Evolutionary conservation across 352 stramenopile species (phyloP).

Genomic region (Albugo laibachii): DNA sequence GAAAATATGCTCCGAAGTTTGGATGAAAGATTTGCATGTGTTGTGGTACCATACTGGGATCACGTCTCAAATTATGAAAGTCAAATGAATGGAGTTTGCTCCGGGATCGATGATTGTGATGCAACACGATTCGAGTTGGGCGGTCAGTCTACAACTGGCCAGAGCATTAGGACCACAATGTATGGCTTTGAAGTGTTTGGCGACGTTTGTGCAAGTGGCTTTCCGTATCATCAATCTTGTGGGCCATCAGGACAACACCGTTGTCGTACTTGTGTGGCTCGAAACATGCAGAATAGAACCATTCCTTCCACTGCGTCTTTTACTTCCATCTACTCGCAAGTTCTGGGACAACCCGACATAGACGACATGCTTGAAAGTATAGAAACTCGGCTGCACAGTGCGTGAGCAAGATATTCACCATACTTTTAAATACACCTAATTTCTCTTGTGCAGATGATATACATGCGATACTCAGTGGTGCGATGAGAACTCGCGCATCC

Average conservation of each 20-base stretch:
- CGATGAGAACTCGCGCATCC: slow-evolving; percentile 24
- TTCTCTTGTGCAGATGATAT: slow-evolving; percentile 41
- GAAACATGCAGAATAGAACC: slow-evolving; percentile 18
- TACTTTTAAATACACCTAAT: slow-evolving; percentile 37
- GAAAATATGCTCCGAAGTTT: slow-evolving; percentile 60
- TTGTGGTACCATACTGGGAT: slow-evolving; percentile 69
- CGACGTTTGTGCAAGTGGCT: slow-evolving; percentile 21
- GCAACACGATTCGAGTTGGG: slow-evolving; percentile 41
- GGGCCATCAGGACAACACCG: background rate
- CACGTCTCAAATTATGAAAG: slow-evolving; percentile 48
- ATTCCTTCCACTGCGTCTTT: slow-evolving; percentile 12
- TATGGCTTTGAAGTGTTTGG: slow-evolving; percentile 13
- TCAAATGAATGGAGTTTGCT: slow-evolving; percentile 13
- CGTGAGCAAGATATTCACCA: slow-evolving; percentile 9
- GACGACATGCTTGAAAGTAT: slow-evolving; percentile 2
- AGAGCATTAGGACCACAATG: slow-evolving; percentile 10
- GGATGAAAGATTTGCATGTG: slow-evolving; percentile 25
- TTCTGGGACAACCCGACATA: background rate
- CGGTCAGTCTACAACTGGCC: slow-evolving; percentile 8
- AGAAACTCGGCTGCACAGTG: background rate
- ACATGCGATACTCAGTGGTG: slow-evolving; percentile 25
- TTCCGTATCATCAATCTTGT: slow-evolving; percentile 17
- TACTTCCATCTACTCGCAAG: slow-evolving; percentile 5
- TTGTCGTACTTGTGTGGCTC: slow-evolving; percentile 34
- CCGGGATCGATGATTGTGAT: slow-evolving; percentile 29